Base-by-base conservation (phyloP, 805 yeast species). In the Kluyveromyces lactis region DNA sequence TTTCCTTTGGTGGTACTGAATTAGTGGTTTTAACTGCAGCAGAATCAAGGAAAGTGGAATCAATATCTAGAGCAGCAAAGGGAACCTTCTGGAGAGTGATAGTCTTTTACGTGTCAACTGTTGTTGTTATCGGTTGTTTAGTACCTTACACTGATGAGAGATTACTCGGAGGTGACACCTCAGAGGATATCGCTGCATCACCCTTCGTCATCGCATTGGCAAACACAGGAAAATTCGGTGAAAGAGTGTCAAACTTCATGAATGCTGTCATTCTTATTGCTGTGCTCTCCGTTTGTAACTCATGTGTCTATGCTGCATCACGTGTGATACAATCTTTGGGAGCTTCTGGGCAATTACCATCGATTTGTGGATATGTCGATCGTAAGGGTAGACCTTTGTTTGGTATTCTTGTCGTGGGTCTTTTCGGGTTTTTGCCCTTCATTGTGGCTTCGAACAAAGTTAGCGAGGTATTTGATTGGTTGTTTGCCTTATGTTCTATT, bases 141-240 rank as follows among this genome's bases (percentile, higher is more conserved):
- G 77, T 73, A 33, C 72, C 76, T 28, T 66, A 64, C 39, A 59
- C 53, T 32, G 70, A 70, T 41, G 45, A 55, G 8, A 58, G 74
- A 42, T 60, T 69, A 42, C 23, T 31, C 3, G 60, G 71, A 41
- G 72, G 73, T 42, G 65, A 72, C 24, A 56, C 70, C 33, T 69
- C 66, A 36, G 75, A 70, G 38, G 75, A 73, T 46, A 81, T 80
- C 33, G 60, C 77, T 12, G 83, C 86, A 8, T 81, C 89, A 12
- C 90, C 92, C 12, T 82, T 81, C 49, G 89, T 82, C 39, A 76
- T 82, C 60, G 84, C 90, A 21, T 72, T 80, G 39, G 65, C 58
- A 23, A 67, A 70, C 33, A 81, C 81, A 15, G 84, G 85, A 41
- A 77, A 78, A 44, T 62, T 58, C 26, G 86, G 79, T 31, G 21